A percentile compares a stretch with the other conserved stretches of the same genome.
These are phyloP conservation scores for Pholiota microspora DNA, from an alignment of 768 basidiomycete species.

Conservation along the genomic window DNA sequence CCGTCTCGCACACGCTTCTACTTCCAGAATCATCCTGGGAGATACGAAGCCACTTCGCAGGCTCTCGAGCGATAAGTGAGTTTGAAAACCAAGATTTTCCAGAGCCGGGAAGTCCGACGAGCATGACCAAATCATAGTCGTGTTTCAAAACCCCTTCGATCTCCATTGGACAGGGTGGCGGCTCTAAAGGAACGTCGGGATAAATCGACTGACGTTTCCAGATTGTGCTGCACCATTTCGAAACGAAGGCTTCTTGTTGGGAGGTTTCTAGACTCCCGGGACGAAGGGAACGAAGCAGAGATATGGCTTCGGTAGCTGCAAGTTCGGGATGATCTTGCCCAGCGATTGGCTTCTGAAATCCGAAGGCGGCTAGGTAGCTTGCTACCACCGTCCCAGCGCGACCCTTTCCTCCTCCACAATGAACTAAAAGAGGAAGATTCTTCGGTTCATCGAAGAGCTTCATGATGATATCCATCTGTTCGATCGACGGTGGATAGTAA, in stretches of 20 bases:
- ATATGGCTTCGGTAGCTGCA: slow-evolving; percentile 47
- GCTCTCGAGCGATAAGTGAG: slow-evolving; percentile 44
- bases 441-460: slow-evolving; percentile 40
- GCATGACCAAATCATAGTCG: slow-evolving; percentile 42
- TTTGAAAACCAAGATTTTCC: slow-evolving; percentile 58
- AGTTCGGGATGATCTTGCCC: slow-evolving; percentile 44
- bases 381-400: slow-evolving; percentile 62
- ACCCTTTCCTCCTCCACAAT: slow-evolving; percentile 65
- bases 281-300: slow-evolving; percentile 43
- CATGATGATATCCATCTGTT: slow-evolving; percentile 60
- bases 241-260: slow-evolving; percentile 56
- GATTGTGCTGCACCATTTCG: slow-evolving; percentile 54
- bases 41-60: slow-evolving; percentile 41
- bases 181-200: slow-evolving; percentile 50
- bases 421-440: slow-evolving; percentile 51
- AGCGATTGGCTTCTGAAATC: slow-evolving; percentile 44
- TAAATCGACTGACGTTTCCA: slow-evolving; percentile 57
- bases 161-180: slow-evolving; percentile 42
- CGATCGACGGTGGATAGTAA: slow-evolving; percentile 51
- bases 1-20: slow-evolving; percentile 45
- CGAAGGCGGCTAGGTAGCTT: slow-evolving; percentile 56
- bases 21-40: slow-evolving; percentile 59
- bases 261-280: slow-evolving; percentile 58
- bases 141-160: slow-evolving; percentile 36
- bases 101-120: slow-evolving; percentile 63